phyloP scores from a whole-genome alignment of 2,329 filamentous ascomycete species.

The Aspergillus neoniger region DNA sequence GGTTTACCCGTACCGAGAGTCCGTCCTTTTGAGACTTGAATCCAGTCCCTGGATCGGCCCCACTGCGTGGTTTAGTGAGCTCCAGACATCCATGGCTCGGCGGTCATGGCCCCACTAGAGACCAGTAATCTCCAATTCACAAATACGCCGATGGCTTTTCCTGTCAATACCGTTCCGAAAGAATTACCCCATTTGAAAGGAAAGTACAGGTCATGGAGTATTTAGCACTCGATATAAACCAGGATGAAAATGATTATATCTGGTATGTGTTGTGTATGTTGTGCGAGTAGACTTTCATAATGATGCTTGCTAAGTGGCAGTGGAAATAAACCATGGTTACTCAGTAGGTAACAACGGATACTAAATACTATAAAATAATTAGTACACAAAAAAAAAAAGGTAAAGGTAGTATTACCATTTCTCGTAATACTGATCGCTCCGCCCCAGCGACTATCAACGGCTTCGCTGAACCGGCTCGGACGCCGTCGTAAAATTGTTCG shows the following conservation, averaged over 20 bases:
- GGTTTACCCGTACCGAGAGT: not conserved
- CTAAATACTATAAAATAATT: no score
- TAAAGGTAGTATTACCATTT: not conserved
- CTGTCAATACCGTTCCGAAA: not conserved
- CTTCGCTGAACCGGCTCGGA: constrained; percentile 18
- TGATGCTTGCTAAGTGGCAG: no score
- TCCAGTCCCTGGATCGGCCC: constrained; percentile 15
- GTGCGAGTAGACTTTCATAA: no score
- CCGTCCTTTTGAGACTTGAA: not conserved
- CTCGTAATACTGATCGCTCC: constrained; percentile 1
- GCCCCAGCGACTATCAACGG: constrained; percentile 18
- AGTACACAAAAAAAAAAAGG: no score
- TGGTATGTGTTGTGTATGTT: no score
- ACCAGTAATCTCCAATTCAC: not conserved
- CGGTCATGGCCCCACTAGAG: not conserved
- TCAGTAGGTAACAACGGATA: no score
- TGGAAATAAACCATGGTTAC: no score
- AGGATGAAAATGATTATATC: no score
- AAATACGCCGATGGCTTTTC: not conserved
- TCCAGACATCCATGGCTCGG: constrained; percentile 2
- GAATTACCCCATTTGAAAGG: not conserved
- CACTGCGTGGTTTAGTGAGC: constrained; percentile 8
- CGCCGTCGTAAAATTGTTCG: constrained; percentile 25
- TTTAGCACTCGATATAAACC: no score
- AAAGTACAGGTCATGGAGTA: no score